phyloP scores from a whole-genome alignment of 371 early-diverging fungal genomes.

The Mortierella sp. region DNA sequence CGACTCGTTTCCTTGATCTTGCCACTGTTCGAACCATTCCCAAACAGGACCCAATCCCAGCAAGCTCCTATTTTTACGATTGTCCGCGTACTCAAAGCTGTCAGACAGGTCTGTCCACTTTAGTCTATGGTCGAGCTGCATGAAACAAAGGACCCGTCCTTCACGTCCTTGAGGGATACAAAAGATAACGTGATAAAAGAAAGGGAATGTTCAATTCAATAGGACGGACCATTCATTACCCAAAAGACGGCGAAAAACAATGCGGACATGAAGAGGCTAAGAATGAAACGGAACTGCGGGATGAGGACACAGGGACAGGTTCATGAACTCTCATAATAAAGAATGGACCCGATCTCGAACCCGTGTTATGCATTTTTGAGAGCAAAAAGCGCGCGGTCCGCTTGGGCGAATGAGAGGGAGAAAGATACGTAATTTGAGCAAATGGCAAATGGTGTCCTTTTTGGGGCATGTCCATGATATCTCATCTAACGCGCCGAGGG shows the following conservation, averaged over 20 bases:
- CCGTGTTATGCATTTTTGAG: neutral
- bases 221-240: too few relatives aligned
- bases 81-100: too few relatives aligned
- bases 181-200: too few relatives aligned
- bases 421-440: neutral
- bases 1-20: neutral
- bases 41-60: neutral
- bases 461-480: neutral
- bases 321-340: neutral
- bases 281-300: too few relatives aligned
- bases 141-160: too few relatives aligned
- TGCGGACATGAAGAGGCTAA: too few relatives aligned
- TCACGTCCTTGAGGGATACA: too few relatives aligned
- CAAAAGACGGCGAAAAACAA: too few relatives aligned
- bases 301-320: neutral
- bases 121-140: neutral
- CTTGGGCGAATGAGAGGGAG: neutral
- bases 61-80: neutral
- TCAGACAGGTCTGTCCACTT: neutral
- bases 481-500: too few relatives aligned
- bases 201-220: too few relatives aligned
- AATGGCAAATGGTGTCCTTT: constrained; percentile 1
- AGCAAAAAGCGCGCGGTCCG: neutral
- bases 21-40: neutral
- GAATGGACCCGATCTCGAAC: neutral